Percentiles rank a stretch among this genome's conserved stretches.
Evolutionary conservation across 352 stramenopile genomes (phyloP).

Genomic region (Phytophthora foliorum): DNA sequence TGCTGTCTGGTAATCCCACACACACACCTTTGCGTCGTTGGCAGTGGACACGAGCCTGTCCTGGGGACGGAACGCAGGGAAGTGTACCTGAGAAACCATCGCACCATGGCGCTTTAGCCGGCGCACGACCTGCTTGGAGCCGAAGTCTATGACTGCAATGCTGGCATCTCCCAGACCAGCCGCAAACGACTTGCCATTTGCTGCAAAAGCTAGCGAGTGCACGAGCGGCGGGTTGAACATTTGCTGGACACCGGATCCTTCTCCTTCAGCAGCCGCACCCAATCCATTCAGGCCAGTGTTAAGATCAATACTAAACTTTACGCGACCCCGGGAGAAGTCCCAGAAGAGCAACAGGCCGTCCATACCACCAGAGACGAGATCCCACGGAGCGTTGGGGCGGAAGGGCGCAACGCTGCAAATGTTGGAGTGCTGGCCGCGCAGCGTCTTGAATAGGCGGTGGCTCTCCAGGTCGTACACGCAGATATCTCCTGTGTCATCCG

Average conservation of each 20-base stretch:
- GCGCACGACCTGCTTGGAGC: conserved; percentile 57
- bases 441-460: conserved; percentile 69
- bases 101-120: conserved; percentile 63
- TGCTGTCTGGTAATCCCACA: conserved; percentile 68
- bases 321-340: conserved; percentile 75
- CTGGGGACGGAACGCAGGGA: conserved; percentile 54
- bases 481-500: conserved; percentile 78
- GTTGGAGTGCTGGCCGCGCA: conserved; percentile 74
- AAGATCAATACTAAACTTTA: conserved; percentile 79
- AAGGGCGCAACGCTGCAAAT: conserved; percentile 78
- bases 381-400: conserved; percentile 75
- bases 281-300: conserved; percentile 59
- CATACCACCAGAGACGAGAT: conserved; percentile 78
- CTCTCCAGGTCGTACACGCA: conserved; percentile 70
- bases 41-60: conserved; percentile 70
- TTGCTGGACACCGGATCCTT: conserved; percentile 45
- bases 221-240: conserved; percentile 85
- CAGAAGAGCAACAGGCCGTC: conserved; percentile 80
- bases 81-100: conserved; percentile 72
- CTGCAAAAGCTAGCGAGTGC: conserved; percentile 68
- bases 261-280: not conserved
- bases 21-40: conserved; percentile 74
- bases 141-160: conserved; percentile 74
- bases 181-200: conserved; percentile 71
- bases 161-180: conserved; percentile 73